Percentiles rank a stretch among this genome's conserved stretches.
These are phyloP conservation scores for Peniophora sp. DNA, from an alignment of 1,284 basidiomycete species.

Conservation along the genomic window DNA sequence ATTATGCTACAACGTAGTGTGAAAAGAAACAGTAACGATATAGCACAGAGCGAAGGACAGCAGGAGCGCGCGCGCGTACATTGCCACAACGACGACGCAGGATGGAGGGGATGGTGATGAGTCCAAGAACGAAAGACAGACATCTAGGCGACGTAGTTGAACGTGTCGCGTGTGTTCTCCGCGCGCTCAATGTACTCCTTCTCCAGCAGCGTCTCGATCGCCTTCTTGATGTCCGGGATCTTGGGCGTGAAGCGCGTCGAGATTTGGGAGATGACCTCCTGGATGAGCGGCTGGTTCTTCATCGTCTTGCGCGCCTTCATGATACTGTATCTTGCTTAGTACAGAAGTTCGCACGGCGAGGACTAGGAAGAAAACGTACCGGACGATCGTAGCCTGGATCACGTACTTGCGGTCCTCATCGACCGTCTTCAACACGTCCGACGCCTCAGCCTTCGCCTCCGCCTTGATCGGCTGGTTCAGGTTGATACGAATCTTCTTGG, in stretches of 20 bases:
- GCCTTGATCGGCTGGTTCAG: conserved; percentile 93
- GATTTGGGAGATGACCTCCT: conserved; percentile 92
- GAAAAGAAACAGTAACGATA: too few species aligned
- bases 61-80: too few species aligned
- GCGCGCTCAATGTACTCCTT: conserved; percentile 97
- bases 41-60: too few species aligned
- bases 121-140: too few species aligned
- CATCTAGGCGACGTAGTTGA: conserved; percentile 58
- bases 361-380: conserved; percentile 38
- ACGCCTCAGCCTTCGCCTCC: conserved; percentile 88
- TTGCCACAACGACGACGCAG: too few species aligned
- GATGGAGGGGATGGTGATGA: too few species aligned
- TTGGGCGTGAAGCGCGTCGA: conserved; percentile 84
- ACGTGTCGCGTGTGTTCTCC: conserved; percentile 74
- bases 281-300: conserved; percentile 92
- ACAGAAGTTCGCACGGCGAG: neutral
- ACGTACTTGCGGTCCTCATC: conserved; percentile 98
- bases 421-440: conserved; percentile 90
- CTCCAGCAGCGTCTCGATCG: conserved; percentile 95
- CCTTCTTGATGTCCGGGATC: conserved; percentile 92
- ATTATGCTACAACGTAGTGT: too few species aligned
- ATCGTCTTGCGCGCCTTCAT: conserved; percentile 98
- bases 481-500: conserved; percentile 94
- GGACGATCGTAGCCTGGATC: conserved; percentile 96
- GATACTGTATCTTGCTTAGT: conserved; percentile 44